Conservation (phyloP, 2,329 filamentous ascomycete genomes). For the Beauveria asiatica region DNA sequence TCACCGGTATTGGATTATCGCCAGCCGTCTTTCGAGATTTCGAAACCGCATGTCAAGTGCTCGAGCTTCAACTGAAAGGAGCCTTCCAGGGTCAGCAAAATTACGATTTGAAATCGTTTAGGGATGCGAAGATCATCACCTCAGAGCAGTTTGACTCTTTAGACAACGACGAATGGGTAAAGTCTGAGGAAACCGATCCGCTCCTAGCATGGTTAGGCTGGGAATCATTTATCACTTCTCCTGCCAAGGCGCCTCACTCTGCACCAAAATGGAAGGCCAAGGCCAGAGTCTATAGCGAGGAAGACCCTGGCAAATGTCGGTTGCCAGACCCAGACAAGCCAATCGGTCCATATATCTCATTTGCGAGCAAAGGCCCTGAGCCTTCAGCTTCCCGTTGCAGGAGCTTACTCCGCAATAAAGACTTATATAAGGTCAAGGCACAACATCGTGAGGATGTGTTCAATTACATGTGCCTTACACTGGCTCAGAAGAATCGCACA, state of each 20-base stretch:
- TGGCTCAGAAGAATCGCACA: constrained; percentile 38
- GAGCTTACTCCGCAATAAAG: constrained; percentile 17
- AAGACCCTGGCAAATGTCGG: not conserved
- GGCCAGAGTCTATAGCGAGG: not conserved
- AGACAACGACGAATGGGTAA: constrained; percentile 33
- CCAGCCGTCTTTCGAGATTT: not conserved
- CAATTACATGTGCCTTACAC: constrained; percentile 47
- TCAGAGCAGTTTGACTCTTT: constrained; percentile 56
- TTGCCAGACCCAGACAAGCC: not conserved
- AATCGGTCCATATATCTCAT: not conserved
- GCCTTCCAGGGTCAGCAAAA: not conserved
- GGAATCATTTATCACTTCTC: not conserved
- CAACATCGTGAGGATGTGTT: constrained; percentile 57
- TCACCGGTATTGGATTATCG: not conserved
- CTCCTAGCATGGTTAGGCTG: constrained; percentile 15
- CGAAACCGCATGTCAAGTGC: not conserved
- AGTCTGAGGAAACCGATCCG: constrained; percentile 1
- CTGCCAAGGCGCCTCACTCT: not conserved
- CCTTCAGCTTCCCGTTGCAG: constrained; percentile 7
- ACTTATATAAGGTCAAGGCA: constrained; percentile 54
- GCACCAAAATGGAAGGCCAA: not conserved
- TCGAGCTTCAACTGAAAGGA: not conserved
- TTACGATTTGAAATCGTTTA: not conserved
- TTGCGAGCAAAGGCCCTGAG: constrained; percentile 11
- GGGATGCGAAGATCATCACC: constrained; percentile 42